These are phyloP conservation scores for Clavispora phyllophila DNA, from an alignment of 805 yeast species.

Conservation along the genomic window DNA sequence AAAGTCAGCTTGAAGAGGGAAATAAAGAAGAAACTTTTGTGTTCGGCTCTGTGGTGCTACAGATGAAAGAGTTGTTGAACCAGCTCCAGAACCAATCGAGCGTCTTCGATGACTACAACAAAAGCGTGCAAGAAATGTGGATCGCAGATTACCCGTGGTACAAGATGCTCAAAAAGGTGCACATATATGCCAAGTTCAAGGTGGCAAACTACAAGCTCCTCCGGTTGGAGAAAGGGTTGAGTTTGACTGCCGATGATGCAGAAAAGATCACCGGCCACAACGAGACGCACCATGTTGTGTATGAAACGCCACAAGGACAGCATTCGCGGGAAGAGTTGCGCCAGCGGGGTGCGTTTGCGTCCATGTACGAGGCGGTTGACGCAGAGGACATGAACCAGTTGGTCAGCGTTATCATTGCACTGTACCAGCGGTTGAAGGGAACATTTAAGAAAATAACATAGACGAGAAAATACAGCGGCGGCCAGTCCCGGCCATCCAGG, in stretches of 20 bases:
- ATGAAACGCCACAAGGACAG: conserved; percentile 9
- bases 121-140: conserved; percentile 45
- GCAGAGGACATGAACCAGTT: conserved; percentile 4
- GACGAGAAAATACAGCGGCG: background rate
- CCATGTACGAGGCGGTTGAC: conserved; percentile 13
- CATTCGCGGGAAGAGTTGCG: background rate
- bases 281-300: conserved; percentile 11
- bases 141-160: conserved; percentile 78
- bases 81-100: conserved; percentile 30
- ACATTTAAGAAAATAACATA: conserved; percentile 5
- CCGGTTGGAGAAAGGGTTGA: conserved; percentile 29
- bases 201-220: conserved; percentile 48
- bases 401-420: conserved; percentile 6
- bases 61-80: conserved; percentile 9
- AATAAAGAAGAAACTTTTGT: conserved; percentile 5
- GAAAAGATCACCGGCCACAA: conserved; percentile 5
- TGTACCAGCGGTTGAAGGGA: conserved; percentile 13
- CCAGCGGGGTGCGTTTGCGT: conserved; percentile 12
- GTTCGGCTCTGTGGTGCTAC: conserved; percentile 10
- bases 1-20: background rate
- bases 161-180: conserved; percentile 52
- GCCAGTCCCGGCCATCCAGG: background rate
- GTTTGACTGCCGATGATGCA: conserved; percentile 15
- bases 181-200: conserved; percentile 52
- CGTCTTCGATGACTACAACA: conserved; percentile 45